A percentile compares a stretch with the other conserved stretches of the same genome.
Conservation (phyloP, 345 rosid species). For the Erodium maritimum region DNA sequence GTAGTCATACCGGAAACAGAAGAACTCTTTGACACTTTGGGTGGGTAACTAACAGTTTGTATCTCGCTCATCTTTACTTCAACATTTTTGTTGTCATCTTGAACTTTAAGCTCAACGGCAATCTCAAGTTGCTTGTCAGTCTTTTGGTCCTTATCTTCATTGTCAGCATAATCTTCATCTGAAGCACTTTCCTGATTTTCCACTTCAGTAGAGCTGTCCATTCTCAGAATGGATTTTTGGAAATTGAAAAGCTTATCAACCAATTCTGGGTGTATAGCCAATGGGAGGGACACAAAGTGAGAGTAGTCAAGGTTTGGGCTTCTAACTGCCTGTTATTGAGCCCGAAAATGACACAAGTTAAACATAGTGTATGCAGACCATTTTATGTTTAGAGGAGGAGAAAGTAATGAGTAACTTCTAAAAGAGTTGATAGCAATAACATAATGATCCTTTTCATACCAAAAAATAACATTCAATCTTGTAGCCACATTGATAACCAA, state of each 20-base stretch:
- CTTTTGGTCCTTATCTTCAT: conserved; percentile 15
- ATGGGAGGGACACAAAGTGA: conserved; percentile 81
- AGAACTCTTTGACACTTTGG: conserved; percentile 43
- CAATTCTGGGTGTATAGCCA: conserved; percentile 70
- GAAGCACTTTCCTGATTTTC: conserved; percentile 24
- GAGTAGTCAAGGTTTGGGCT: conserved; percentile 66
- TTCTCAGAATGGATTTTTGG: conserved; percentile 55
- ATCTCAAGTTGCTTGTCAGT: conserved; percentile 17
- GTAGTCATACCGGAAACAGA: conserved; percentile 36
- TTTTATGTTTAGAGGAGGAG: neutral
- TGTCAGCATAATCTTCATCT: conserved; percentile 22
- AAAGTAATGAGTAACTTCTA: neutral
- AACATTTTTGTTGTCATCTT: conserved; percentile 29
- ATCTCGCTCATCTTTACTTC: conserved; percentile 37
- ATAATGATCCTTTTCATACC: too few relatives aligned
- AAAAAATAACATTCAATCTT: neutral
- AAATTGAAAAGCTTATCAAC: conserved; percentile 62
- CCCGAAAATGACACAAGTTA: neutral
- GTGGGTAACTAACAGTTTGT: conserved; percentile 53
- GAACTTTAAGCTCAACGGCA: conserved; percentile 37
- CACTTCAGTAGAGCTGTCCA: conserved; percentile 9
- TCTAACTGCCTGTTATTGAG: conserved; percentile 41
- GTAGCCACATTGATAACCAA: conserved; percentile 6
- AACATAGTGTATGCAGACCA: neutral
- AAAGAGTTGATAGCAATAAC: too few relatives aligned